Base-by-base conservation (phyloP, 78 protist genomes). In the Tieghemostelium lacteum region DNA sequence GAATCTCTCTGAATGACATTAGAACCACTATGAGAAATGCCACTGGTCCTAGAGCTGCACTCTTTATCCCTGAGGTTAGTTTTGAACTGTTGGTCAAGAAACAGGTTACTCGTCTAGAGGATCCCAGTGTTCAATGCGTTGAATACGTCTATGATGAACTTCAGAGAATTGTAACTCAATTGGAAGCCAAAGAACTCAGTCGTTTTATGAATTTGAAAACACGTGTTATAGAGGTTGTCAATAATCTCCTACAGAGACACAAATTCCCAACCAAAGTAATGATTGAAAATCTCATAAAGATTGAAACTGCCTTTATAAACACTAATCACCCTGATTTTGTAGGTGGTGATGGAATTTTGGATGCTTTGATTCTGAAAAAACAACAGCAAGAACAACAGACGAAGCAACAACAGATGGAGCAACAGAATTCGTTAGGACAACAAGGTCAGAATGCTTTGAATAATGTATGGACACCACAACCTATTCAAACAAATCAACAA, bases 301-400 rank as follows among this genome's bases (percentile, higher is more conserved):
- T 85, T 58, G 98, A 97, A 64, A 19, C 88, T 14, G 95, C 96
- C 19, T 96, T 88, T 77, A 96, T 98, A 95, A 98, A 98, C 96
- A 97, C 97, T 3, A 55, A 62, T 7, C 98, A 97, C 80, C 97
- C 98, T 24, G 98, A 97, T 88, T 97, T 97, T 54, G 72, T 88
- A 19, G 92, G 95, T 50, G 92, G 91, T 22, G 86, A 92, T 19
- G 88, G 93, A 29, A 75, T 77, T 31, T 60, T 89, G 12, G 61
- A 78, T 28, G 37, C 80, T 10, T 60, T 75, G 33, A 31, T 57
- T 24, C 75, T 45, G 24, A 93, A 85, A 67, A 72, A 83, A 45
- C 80, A 66, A 83, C 76, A 69, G 34, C 91, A 69, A 40, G 71
- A 55, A 37, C 74, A 69, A 55, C 49, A 60, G 24, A 10, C 6